Conservation (phyloP, 176 grass and related monocot genomes). For the Thinopyrum elongatum region DNA sequence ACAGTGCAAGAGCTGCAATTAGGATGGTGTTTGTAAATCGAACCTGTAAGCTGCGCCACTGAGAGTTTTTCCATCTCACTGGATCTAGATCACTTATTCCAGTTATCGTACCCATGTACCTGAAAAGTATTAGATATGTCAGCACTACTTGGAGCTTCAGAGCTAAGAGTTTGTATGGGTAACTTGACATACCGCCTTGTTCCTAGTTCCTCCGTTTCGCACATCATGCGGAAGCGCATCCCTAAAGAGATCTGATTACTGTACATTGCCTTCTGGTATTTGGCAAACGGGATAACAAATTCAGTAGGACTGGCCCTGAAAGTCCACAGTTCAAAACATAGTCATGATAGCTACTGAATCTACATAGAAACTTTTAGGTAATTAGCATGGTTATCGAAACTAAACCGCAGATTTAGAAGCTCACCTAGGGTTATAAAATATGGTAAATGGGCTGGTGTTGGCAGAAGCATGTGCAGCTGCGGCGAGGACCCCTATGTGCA, state of each 20-base stretch:
- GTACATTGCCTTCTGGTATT: constrained; percentile 96
- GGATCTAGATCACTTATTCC: constrained; percentile 95
- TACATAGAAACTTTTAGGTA: not conserved
- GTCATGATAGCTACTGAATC: not conserved
- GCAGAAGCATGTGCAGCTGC: constrained; percentile 98
- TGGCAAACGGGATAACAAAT: constrained; percentile 98
- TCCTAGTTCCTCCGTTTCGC: constrained; percentile 91
- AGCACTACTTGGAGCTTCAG: not conserved
- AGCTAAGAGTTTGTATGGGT: not conserved
- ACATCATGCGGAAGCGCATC: constrained; percentile 98
- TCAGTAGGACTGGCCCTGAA: constrained; percentile 96
- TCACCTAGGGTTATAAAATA: constrained; percentile 98
- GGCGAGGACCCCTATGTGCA: constrained; percentile 99
- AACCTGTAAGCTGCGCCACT: constrained; percentile 98
- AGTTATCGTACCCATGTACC: constrained; percentile 99
- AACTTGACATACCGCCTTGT: constrained; percentile 65
- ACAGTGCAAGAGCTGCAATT: not conserved
- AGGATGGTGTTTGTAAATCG: constrained; percentile 2
- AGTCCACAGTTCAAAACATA: constrained; percentile 28
- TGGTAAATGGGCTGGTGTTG: constrained; percentile 90
- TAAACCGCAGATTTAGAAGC: constrained; percentile 23
- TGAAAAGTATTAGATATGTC: constrained; percentile 25
- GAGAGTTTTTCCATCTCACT: constrained; percentile 98
- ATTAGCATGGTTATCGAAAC: constrained; percentile 2
- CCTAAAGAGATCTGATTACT: constrained; percentile 89